Percentiles rank a stretch among this genome's conserved stretches.
These are phyloP conservation scores for Aegilops bicornis DNA, from an alignment of 176 grass and related monocot species.

Conservation along the genomic window DNA sequence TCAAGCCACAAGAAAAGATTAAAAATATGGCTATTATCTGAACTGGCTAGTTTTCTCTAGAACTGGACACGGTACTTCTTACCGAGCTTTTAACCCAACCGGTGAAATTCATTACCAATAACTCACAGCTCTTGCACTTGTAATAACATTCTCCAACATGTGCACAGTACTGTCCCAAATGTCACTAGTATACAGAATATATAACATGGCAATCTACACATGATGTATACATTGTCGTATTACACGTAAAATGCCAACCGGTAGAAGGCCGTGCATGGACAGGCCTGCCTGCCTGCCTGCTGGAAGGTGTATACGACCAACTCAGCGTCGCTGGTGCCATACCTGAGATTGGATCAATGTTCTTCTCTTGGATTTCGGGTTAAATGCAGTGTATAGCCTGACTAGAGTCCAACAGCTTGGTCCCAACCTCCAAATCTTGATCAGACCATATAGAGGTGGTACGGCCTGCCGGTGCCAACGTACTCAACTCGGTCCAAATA, in stretches of 20 bases:
- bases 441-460: constrained; percentile 18
- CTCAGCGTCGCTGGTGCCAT: constrained; percentile 31
- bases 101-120: too few relatives aligned
- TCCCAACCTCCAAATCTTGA: constrained; percentile 7
- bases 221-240: not conserved
- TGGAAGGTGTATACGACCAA: constrained; percentile 11
- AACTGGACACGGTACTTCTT: too few relatives aligned
- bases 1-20: not conserved
- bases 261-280: constrained; percentile 8
- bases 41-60: too few relatives aligned
- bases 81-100: not conserved
- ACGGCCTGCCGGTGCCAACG: not conserved
- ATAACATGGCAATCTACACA: not conserved
- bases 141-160: not conserved
- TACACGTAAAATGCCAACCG: not conserved
- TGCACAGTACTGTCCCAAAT: not conserved
- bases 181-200: not conserved
- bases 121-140: not conserved
- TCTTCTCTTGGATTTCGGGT: constrained; percentile 2
- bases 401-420: constrained; percentile 24
- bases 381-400: constrained; percentile 33
- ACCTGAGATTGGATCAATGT: constrained; percentile 28
- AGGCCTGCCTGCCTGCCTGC: not conserved
- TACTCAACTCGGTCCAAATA: not conserved
- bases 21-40: too few relatives aligned